These are phyloP conservation scores for Fraxinus sp. DNA, from an alignment of 305 asterid genomes.

Conservation along the genomic window DNA sequence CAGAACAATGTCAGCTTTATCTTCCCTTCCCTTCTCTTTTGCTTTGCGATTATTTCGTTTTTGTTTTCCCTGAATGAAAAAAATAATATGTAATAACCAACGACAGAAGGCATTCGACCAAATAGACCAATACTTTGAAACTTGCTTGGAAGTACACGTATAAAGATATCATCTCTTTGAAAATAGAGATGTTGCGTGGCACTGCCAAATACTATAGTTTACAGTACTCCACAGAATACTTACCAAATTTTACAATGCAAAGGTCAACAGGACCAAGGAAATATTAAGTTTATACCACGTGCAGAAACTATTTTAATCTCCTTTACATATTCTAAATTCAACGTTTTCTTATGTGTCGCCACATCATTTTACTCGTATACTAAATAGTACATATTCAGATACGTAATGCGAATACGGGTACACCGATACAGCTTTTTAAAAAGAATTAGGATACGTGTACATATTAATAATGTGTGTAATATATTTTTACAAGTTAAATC, in stretches of 20 bases:
- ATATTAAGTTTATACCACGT: background rate
- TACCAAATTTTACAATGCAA: background rate
- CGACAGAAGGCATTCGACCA: background rate
- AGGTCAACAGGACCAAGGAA: background rate
- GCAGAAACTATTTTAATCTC: background rate
- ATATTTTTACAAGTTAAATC: background rate
- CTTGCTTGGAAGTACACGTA: background rate
- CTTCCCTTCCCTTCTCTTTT: conserved; percentile 78
- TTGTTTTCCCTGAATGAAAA: conserved; percentile 62
- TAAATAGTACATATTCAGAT: background rate
- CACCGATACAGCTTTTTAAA: background rate
- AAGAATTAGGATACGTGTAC: background rate
- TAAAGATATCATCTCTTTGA: background rate
- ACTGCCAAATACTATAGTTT: background rate
- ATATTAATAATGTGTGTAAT: background rate
- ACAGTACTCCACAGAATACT: background rate
- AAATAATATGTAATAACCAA: background rate
- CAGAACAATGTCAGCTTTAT: conserved; percentile 34
- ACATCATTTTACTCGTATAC: background rate
- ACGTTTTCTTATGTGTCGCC: background rate
- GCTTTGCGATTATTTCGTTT: conserved; percentile 70
- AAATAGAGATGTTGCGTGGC: background rate
- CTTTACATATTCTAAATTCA: background rate
- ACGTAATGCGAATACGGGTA: background rate
- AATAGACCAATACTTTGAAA: background rate